phyloP scores from a whole-genome alignment of 129 eudicot species.

The sunflower (Helianthus annuus) region HanXRQr2.0-SUNRISE NC_035446.2:118155427-118155926 shows the following conservation, averaged over 20 bases:
- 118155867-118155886: conserved; percentile 55
- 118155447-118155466: conserved; percentile 99
- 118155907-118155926: conserved; percentile 89
- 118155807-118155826: conserved; percentile 1
- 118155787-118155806: conserved; percentile 75
- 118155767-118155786: conserved; percentile 90
- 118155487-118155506: conserved; percentile 90
- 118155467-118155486: conserved; percentile 86
- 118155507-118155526: conserved; percentile 61
- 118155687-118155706: conserved; percentile 84
- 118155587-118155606: background rate
- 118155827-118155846: background rate
- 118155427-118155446: conserved; percentile 30
- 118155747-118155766: conserved; percentile 77
- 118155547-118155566: no score
- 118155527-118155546: conserved; percentile 84
- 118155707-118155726: background rate
- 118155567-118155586: no score
- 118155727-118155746: conserved; percentile 50
- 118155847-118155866: background rate
- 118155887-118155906: conserved; percentile 91
- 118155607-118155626: background rate
- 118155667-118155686: conserved; percentile 86
- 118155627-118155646: conserved; percentile 35
- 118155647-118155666: conserved; percentile 81